These are phyloP conservation scores for Phytopythium aichiense DNA, from an alignment of 352 stramenopile genomes.

Conservation along the genomic window DNA sequence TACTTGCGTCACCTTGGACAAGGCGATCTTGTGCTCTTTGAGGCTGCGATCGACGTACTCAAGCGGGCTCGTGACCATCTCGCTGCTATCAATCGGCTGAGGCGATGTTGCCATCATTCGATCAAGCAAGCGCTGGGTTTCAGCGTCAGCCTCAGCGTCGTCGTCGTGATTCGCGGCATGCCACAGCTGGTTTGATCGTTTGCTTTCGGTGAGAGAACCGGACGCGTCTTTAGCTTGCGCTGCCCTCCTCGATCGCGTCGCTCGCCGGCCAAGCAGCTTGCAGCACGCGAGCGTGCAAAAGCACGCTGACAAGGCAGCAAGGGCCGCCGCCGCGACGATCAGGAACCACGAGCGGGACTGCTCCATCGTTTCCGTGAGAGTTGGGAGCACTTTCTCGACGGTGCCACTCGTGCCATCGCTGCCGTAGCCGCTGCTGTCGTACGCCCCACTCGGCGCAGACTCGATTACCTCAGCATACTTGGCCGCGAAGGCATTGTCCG, in stretches of 20 bases:
- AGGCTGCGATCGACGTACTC: slow-evolving; percentile 16
- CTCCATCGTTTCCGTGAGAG: slow-evolving; percentile 25
- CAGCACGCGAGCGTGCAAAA: slow-evolving; percentile 21
- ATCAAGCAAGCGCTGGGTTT: slow-evolving; percentile 5
- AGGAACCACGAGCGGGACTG: slow-evolving; percentile 33
- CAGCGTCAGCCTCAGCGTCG: not conserved
- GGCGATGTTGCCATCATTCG: slow-evolving; percentile 5
- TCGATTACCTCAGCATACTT: slow-evolving; percentile 32
- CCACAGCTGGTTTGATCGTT: not conserved
- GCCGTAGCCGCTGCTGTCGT: slow-evolving; percentile 7
- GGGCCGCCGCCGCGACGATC: slow-evolving; percentile 19
- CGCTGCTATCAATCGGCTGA: not conserved
- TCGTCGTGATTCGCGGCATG: not conserved
- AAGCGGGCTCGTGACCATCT: slow-evolving; percentile 4
- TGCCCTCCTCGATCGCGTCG: not conserved
- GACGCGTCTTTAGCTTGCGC: not conserved
- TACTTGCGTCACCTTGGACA: not conserved
- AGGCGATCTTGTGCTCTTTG: slow-evolving; percentile 12
- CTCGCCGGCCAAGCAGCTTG: slow-evolving; percentile 15
- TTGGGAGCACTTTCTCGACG: slow-evolving; percentile 14
- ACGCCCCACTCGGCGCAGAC: slow-evolving; percentile 14
- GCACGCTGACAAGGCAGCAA: slow-evolving; percentile 12
- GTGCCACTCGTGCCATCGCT: slow-evolving; percentile 8
- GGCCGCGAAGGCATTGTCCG: slow-evolving; percentile 26
- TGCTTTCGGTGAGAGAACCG: not conserved